Base-by-base conservation (phyloP, 352 stramenopile species). In the Phytophthora melonis region DNA sequence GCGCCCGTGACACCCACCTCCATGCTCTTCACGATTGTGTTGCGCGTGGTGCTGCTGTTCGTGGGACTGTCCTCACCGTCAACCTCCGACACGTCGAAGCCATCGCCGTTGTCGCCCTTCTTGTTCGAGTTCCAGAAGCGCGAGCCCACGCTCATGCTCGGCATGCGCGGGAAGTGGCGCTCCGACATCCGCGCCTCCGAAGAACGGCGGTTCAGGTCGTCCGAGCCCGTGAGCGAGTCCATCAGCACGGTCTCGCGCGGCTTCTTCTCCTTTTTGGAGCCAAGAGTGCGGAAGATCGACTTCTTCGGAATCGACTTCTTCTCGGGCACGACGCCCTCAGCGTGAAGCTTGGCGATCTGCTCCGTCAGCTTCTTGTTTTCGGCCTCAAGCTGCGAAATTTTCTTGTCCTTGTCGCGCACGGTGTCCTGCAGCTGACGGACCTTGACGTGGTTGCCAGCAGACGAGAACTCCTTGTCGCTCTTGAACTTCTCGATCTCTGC, bases 261-360 rank as follows among this genome's bases (percentile, higher is more conserved):
- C 68, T 89, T 89, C 63, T 79, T 83, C 53, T 93, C 88, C 72
- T 94, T 95, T 83, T 96, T 96, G 5, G 88, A 89, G 10, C 86
- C 89, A n/a, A 94, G 70, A 58, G 87, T 94, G 61, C 89, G 88
- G 86, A 96, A 96, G 70, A 96, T 83, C 53, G 81, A 91, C 27
- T 87, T 87, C 75, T 93, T 93, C 67, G 80, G 71, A 25, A 77
- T 88, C 7, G 80, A 47, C 77, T 91, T 89, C 73, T 83, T 89
- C 53, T 80, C 74, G 10, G 74, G 68, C 21, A 77, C 53, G 23
- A 64, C 59, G 55, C 75, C 75, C 25, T 89, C 81, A 7, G 69
- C 66, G 3, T 79, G 72, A n/a, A 87, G 77, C 52, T 83, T 86
- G 39, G 82, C 87, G 50, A 92, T 63, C 62, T 88, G 81, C 39